Percentiles rank a stretch among this genome's conserved stretches.
Evolutionary conservation across 805 yeast genomes (phyloP).

Genomic region (fission yeast (Schizosaccharomyces pombe)): ASM294v3 CU329670.1:2271501-2272000

Average conservation of each 20-base stretch:
- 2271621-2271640: conserved; percentile 46
- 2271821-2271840: conserved; percentile 82
- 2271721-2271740: conserved; percentile 91
- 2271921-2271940: conserved; percentile 95
- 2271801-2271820: conserved; percentile 70
- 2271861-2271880: conserved; percentile 92
- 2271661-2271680: conserved; percentile 99
- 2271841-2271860: conserved; percentile 74
- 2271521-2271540: conserved; percentile 54
- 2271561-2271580: conserved; percentile 19
- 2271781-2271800: conserved; percentile 98
- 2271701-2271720: conserved; percentile 88
- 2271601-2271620: conserved; percentile 38
- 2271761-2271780: conserved; percentile 87
- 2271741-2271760: conserved; percentile 80
- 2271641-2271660: conserved; percentile 91
- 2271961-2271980: conserved; percentile 94
- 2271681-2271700: conserved; percentile 86
- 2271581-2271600: conserved; percentile 7
- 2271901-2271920: conserved; percentile 91
- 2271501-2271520: conserved; percentile 39
- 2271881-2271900: conserved; percentile 87
- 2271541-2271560: conserved; percentile 51
- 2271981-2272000: conserved; percentile 86
- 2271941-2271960: conserved; percentile 92